These are phyloP conservation scores for Salix viminalis DNA, from an alignment of 345 rosid genomes.

Conservation along the genomic window DNA sequence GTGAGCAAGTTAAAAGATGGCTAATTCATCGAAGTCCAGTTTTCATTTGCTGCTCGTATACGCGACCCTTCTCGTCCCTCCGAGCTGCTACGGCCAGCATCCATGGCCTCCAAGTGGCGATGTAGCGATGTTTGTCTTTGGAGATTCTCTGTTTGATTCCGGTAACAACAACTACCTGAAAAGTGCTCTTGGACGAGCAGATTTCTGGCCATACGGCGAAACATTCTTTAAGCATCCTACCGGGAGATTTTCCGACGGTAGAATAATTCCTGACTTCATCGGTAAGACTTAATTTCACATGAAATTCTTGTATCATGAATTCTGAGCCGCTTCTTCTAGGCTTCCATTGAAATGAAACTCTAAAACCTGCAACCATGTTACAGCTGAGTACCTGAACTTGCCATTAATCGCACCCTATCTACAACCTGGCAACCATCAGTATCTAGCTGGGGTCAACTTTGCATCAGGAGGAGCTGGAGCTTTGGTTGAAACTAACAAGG, in stretches of 20 bases:
- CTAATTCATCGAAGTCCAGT: background rate
- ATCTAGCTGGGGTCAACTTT: constrained; percentile 39
- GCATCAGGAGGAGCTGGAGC: constrained; percentile 54
- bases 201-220: constrained; percentile 31
- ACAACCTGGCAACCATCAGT: constrained; percentile 25
- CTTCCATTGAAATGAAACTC: background rate
- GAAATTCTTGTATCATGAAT: background rate
- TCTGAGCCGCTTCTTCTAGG: background rate
- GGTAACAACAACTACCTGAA: constrained; percentile 36
- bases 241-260: constrained; percentile 30
- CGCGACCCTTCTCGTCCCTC: background rate
- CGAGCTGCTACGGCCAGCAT: background rate
- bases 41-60: background rate
- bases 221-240: constrained; percentile 26
- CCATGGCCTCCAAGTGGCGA: background rate
- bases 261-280: constrained; percentile 27
- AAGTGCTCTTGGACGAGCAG: constrained; percentile 15
- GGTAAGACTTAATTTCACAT: background rate
- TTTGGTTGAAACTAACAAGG: constrained; percentile 34
- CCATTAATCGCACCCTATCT: constrained; percentile 48
- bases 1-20: too few relatives aligned
- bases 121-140: constrained; percentile 26
- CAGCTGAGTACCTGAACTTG: constrained; percentile 43
- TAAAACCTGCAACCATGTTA: background rate
- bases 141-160: constrained; percentile 37